These are phyloP conservation scores for Saturnispora galanensis DNA, from an alignment of 805 yeast genomes.

Conservation along the genomic window DNA sequence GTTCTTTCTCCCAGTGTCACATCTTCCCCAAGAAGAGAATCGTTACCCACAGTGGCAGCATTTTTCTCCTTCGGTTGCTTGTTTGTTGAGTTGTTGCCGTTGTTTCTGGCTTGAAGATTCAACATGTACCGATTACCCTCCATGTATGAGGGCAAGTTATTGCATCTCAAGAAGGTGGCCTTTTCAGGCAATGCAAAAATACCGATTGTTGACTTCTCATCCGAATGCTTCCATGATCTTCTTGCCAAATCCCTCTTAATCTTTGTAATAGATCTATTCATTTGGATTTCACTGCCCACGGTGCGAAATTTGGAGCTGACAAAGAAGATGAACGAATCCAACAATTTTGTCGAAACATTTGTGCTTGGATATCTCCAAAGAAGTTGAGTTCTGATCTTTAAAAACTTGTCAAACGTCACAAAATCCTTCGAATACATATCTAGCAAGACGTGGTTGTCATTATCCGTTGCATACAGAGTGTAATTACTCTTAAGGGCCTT, in stretches of 20 bases:
- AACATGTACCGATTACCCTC: conserved; percentile 80
- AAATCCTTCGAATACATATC: conserved; percentile 65
- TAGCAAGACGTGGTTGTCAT: conserved; percentile 40
- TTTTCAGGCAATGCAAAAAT: conserved; percentile 62
- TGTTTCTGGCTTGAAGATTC: conserved; percentile 47
- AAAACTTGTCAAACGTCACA: conserved; percentile 59
- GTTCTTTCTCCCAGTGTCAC: conserved; percentile 73
- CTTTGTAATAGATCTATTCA: conserved; percentile 46
- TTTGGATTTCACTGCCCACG: conserved; percentile 10
- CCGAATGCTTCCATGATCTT: conserved; percentile 80
- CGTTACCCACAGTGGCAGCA: conserved; percentile 77
- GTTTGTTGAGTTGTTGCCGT: conserved; percentile 6
- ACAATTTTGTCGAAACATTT: conserved; percentile 62
- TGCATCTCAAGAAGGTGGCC: conserved; percentile 64
- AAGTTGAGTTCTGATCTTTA: conserved; percentile 76
- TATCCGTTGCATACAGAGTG: conserved; percentile 50
- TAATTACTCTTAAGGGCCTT: conserved; percentile 60
- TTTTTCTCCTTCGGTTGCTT: conserved; percentile 29
- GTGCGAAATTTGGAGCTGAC: conserved; percentile 41
- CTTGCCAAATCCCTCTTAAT: conserved; percentile 81
- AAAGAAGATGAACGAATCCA: conserved; percentile 66
- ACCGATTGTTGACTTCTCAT: conserved; percentile 49
- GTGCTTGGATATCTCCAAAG: conserved; percentile 81
- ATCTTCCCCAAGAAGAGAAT: conserved; percentile 63
- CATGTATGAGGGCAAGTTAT: conserved; percentile 71